Evolutionary conservation across 2,329 filamentous ascomycete species (phyloP), one percentile per base, ranked within the genome.

Genomic region (Immersiporthe knoxdaviesiana): DNA sequence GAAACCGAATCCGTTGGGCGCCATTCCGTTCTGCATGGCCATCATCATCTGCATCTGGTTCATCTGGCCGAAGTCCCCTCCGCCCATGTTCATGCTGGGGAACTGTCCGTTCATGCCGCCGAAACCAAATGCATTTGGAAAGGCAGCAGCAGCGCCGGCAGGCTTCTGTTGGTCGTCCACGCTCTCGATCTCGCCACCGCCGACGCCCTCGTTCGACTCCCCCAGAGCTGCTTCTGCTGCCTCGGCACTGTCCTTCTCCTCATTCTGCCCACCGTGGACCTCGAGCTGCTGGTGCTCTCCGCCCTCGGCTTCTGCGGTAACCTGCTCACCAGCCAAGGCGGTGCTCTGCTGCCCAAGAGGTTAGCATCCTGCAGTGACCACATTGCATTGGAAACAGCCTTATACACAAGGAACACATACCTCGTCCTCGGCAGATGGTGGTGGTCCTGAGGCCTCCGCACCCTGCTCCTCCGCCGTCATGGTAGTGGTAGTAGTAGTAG

Each of bases 31-130:
- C 80, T 91, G 86, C 91, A 93, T 87, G 80, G 88, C 84, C 89
- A 92, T 91, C 90, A 92, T 88, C 89, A 88, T 88, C 79, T 92
- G 91, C 89, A 94, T 92, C 84, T 69, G 70, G 65, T 62, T 67
- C 65, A 67, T 67, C 52, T 91, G 89, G 76, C 89, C 91, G 79
- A 92, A 90, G 75, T 91, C 89, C 69, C 86, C 87, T 72, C 85
- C 84, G 75, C 87, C 88, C 76, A 86, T 91, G 76, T 85, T 86
- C 85, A 90, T 88, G 72, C 84, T 84, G 35, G 85, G 78, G 73
- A 90, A 89, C 72, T 80, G 81, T 70, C 83, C 82, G 72, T 82
- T 84, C 76, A 79, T 80, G 35, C 77, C 74, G 50, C 81, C 81
- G 58, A 78, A 75, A 47, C 76, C 77, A 70, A 75, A 73, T 70